phyloP scores from a whole-genome alignment of 108 stramenopile genomes.

The Nitzschia inconspicua region DNA sequence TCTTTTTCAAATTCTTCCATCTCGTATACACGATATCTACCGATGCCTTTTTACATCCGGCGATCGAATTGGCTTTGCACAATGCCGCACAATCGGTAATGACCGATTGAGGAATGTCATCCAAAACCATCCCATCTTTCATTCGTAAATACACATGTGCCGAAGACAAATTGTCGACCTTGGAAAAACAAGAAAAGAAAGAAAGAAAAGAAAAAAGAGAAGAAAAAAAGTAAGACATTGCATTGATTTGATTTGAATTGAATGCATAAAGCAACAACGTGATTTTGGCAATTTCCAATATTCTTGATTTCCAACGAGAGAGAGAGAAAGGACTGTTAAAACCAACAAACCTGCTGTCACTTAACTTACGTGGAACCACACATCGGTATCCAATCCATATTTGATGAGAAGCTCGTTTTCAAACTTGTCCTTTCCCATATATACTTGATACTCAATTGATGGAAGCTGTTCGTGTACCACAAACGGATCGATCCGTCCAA shows the following conservation, averaged over 20 bases:
- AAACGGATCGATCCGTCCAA: too few species aligned
- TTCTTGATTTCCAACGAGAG: too few species aligned
- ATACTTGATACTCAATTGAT: too few species aligned
- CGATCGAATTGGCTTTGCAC: conserved; percentile 82
- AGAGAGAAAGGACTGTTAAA: too few species aligned
- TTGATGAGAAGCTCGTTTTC: conserved; percentile 99
- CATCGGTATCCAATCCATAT: conserved; percentile 79
- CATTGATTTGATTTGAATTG: too few species aligned
- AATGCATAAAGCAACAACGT: too few species aligned
- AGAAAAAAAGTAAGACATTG: too few species aligned
- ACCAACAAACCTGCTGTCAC: too few species aligned
- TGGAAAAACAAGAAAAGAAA: background rate
- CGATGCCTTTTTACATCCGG: conserved; percentile 77
- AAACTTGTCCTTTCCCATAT: conserved; percentile 89
- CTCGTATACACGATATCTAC: conserved; percentile 84
- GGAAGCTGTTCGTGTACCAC: too few species aligned
- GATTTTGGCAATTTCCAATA: too few species aligned
- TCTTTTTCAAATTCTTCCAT: conserved; percentile 86
- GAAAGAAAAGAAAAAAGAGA: too few species aligned
- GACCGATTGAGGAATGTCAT: conserved; percentile 76
- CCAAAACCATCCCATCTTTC: conserved; percentile 80
- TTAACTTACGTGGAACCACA: conserved; percentile 63
- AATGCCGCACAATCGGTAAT: conserved; percentile 68
- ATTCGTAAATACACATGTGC: conserved; percentile 98
- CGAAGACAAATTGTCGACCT: conserved; percentile 90